Conservation (phyloP, 1,139 yeast genomes). For the Sugiyamaella novakii region DNA sequence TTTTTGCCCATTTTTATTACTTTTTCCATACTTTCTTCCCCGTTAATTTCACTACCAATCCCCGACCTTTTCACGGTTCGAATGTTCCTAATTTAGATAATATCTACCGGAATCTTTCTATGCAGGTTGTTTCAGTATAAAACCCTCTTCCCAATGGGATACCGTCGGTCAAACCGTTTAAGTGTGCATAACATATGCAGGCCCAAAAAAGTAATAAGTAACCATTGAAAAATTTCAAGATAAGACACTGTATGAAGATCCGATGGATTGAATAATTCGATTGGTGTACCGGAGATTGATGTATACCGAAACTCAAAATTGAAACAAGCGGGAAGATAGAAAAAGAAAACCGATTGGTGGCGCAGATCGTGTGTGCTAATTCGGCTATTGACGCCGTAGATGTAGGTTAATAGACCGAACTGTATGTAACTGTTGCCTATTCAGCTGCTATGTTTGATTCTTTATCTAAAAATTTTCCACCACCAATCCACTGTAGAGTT, state of each 20-base stretch:
- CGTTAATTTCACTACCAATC: too few species aligned
- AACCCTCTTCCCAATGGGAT: constrained; percentile 6
- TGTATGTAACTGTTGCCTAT: too few species aligned
- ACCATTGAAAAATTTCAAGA: constrained; percentile 3
- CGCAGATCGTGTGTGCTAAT: too few species aligned
- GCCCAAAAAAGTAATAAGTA: constrained; percentile 9
- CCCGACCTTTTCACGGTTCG: too few species aligned
- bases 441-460: too few species aligned
- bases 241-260: constrained; percentile 5
- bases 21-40: too few species aligned
- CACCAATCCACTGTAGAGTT: not conserved
- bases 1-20: constrained; percentile 1
- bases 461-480: too few species aligned
- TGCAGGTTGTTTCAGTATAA: too few species aligned
- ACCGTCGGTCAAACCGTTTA: constrained; percentile 12
- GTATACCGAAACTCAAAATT: not conserved
- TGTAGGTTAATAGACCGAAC: too few species aligned
- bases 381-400: constrained; percentile 8
- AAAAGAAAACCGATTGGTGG: constrained; percentile 4
- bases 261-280: constrained; percentile 11
- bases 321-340: not conserved
- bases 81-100: constrained; percentile 1
- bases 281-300: constrained; percentile 6
- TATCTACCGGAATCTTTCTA: too few species aligned
- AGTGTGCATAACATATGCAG: constrained; percentile 4